phyloP scores from a whole-genome alignment of 1,139 yeast genomes.

The Geotrichum candidum region DNA sequence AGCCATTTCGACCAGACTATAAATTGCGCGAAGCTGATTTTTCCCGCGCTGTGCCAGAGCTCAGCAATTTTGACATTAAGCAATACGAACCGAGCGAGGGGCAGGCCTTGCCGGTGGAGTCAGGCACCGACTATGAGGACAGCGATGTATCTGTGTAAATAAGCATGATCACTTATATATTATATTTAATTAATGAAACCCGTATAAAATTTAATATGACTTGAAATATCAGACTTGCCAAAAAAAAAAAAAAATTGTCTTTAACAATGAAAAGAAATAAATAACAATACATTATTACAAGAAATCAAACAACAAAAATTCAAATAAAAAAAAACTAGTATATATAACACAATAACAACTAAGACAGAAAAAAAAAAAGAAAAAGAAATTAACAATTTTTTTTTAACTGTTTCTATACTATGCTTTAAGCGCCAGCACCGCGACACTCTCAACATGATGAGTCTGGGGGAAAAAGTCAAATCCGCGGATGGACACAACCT shows the following conservation, averaged over 20 bases:
- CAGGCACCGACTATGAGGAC: neutral
- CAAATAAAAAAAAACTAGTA: neutral
- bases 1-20: neutral
- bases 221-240: no score
- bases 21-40: neutral
- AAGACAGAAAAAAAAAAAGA: neutral
- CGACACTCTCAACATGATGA: slow-evolving; percentile 94
- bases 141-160: slow-evolving; percentile 17
- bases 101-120: neutral
- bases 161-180: neutral
- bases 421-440: slow-evolving; percentile 49
- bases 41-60: neutral
- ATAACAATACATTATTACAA: no score
- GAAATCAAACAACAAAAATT: neutral
- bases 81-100: slow-evolving; percentile 5
- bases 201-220: neutral
- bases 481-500: slow-evolving; percentile 78
- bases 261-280: no score
- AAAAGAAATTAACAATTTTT: neutral
- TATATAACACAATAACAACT: neutral
- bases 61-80: slow-evolving; percentile 12
- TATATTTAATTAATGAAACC: neutral
- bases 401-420: neutral
- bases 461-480: slow-evolving; percentile 98
- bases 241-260: no score